Conservation (phyloP, 2,329 filamentous ascomycete species). For the Pyrenophora teres region DNA sequence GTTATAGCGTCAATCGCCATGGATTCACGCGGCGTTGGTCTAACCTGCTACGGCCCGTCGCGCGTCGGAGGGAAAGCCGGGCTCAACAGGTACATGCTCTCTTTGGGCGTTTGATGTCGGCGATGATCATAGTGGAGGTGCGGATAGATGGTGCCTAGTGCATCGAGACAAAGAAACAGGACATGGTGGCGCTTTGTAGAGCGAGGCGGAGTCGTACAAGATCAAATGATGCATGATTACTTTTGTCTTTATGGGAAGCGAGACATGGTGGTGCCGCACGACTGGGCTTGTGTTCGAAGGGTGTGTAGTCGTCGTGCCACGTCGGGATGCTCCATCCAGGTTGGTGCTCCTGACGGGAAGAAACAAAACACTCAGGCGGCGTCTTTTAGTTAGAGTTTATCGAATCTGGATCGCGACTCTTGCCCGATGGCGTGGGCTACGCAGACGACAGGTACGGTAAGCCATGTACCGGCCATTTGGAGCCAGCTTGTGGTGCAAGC, state of each 20-base stretch:
- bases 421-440: neutral
- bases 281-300: neutral
- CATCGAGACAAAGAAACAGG: slow-evolving; percentile 6
- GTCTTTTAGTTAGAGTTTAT: neutral
- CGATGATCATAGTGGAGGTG: neutral
- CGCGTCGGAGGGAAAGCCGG: neutral
- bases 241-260: slow-evolving; percentile 3
- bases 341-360: slow-evolving; percentile 5
- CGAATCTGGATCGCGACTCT: neutral
- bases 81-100: neutral
- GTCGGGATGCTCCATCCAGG: neutral
- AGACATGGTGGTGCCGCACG: neutral
- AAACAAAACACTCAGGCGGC: slow-evolving; percentile 2
- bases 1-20: neutral
- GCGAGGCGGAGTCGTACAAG: slow-evolving; percentile 9
- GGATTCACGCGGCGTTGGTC: slow-evolving; percentile 3
- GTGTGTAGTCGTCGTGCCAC: neutral
- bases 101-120: neutral
- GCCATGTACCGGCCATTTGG: neutral
- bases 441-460: neutral
- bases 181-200: slow-evolving; percentile 5
- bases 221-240: slow-evolving; percentile 2
- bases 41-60: slow-evolving; percentile 10
- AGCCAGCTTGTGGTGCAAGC: neutral
- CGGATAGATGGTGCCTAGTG: slow-evolving; percentile 7